Evolutionary conservation across 164 flowering plant genomes (phyloP), one percentile per base, ranked within the genome.

Genomic region (Magnolia kwangsiensis): DNA sequence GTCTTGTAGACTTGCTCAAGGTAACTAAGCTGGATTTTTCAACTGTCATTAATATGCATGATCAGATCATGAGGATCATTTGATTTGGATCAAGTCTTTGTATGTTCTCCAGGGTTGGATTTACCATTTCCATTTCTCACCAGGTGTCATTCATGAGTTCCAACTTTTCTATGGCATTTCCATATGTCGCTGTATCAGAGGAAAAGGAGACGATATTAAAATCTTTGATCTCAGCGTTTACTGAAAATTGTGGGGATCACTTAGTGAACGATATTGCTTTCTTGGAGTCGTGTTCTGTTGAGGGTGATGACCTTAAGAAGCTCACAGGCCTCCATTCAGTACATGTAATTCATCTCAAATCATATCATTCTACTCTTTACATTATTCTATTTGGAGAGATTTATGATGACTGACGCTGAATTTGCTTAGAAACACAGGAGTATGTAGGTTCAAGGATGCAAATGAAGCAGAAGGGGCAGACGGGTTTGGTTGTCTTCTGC

Each of bases 161-260:
- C 71, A 92, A 87, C 65, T 86, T 86, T 80, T 95, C 98, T 75
- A 83, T 95, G 87, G 96, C 97, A 63, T 90, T 90, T 80, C 97
- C 98, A 8, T 95, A 90, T 83, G 85, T 95, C 74, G 80, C 87
- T 72, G 77, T 86, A 72, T 80, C 90, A 61, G 88, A 84, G 64
- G 90, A 84, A 77, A 76, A 82, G 58, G 87, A 81, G 74, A 75
- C 88, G 24, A 77, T 95, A 80, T 94, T 88, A 78, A 88, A 78
- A 77, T 82, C 88, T 50, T 80, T 95, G 84, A 77, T 92, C 65
- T 84, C 93, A 65, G 94, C 88, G 74, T 87, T 95, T 74, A 75
- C 79, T 51, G 87, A 89, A 74, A 77, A 82, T 71, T 95, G 95
- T 85, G 90, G 84, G 49, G 75, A 86, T 73, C 84, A 78, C 67